Evolutionary conservation across 2,329 filamentous ascomycete species (phyloP), one percentile per base, ranked within the genome.

Genomic region (Zymoseptoria ardabiliae): DNA sequence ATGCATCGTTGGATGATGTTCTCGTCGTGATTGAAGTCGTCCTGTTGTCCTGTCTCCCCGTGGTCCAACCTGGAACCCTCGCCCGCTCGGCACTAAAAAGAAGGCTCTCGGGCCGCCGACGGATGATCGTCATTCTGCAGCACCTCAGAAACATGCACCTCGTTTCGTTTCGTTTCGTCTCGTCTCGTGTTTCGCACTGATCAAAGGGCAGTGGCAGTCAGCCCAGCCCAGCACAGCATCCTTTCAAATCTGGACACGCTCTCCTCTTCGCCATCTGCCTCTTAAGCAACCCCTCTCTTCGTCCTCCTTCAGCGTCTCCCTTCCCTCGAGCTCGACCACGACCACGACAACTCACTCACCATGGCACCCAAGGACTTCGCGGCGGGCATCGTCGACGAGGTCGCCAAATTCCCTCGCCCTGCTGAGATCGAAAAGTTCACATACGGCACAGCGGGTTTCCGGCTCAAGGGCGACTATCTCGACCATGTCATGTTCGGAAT

Each of bases 401-500:
- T 71, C 49, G 66, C 68, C 56, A 65, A 69, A 55, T 72, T 69
- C 54, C 69, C 72, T 21, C 69, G 71, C 54, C 71, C 72, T 10
- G 69, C 62, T 25, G 63, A 63, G 13, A 61, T 59, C 49, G 63
- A 65, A 48, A 67, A 69, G 67, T 85, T 83, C 70, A 76, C 80
- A 61, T 85, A 85, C 77, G 82, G 82, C 66, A 85, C 82, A 61
- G 82, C 82, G 61, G 82, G 82, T 61, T 88, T 88, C 72, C 84
- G 85, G 60, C 87, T 87, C 78, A 87, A 85, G 77, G 84, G 85
- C 60, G 87, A 91, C 69, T 83, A 96, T 58, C 88, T 97, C 69
- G 90, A 95, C 72, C 94, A 91, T 41, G 91, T 99, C 64, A 85
- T 96, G 68, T 97, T 93, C 77, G 88, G 92, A 53, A 92, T 97